Evolutionary conservation across 176 grass and related monocot genomes (phyloP).

Genomic region (Aegilops umbellulata): DNA sequence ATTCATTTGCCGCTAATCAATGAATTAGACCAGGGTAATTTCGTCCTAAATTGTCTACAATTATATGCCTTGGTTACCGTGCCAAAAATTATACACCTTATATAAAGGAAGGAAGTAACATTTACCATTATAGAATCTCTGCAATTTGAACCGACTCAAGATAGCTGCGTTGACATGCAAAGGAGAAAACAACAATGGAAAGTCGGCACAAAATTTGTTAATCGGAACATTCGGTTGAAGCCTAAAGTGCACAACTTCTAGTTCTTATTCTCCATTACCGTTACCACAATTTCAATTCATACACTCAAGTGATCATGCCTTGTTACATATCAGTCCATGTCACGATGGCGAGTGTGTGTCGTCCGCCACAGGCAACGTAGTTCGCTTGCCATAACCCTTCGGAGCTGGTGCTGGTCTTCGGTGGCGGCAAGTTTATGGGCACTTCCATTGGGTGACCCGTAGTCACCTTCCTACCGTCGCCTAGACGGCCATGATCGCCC

Average conservation of each 20-base stretch:
- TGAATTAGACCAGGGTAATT: no score
- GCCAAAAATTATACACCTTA: no score
- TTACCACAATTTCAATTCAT: background rate
- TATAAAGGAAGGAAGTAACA: no score
- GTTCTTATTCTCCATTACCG: slow-evolving; percentile 16
- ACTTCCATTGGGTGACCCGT: slow-evolving; percentile 86
- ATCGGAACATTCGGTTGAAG: background rate
- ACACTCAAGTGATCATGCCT: background rate
- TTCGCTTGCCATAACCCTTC: slow-evolving; percentile 70
- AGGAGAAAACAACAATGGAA: background rate
- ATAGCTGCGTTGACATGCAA: no score
- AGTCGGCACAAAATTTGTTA: background rate
- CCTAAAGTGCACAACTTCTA: background rate
- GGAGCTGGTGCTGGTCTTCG: slow-evolving; percentile 13
- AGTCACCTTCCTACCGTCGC: slow-evolving; percentile 76
- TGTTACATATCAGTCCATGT: slow-evolving; percentile 61
- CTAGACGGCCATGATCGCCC: slow-evolving; percentile 92
- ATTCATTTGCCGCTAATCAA: no score
- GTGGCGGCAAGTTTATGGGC: slow-evolving; percentile 57
- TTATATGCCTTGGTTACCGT: no score
- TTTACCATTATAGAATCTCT: no score
- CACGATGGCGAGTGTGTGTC: slow-evolving; percentile 84
- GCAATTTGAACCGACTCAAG: no score
- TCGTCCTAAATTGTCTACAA: no score
- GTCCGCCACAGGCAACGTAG: slow-evolving; percentile 86